Evolutionary conservation across 2,329 filamentous ascomycete genomes (phyloP), one percentile per base, ranked within the genome.

Genomic region (Chaetomium sp.): DNA sequence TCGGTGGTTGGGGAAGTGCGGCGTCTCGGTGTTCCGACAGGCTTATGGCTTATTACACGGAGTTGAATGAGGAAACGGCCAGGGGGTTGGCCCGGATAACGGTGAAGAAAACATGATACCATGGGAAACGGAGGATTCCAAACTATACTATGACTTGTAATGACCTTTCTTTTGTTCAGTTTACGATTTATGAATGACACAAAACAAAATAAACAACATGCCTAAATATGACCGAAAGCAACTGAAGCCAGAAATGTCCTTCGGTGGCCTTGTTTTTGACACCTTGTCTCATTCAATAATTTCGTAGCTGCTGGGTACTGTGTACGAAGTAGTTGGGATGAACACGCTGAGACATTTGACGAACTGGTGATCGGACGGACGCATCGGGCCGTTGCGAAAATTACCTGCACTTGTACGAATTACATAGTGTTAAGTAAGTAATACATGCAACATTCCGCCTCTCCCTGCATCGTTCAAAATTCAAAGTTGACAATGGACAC

Each of bases 71-170:
- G 31, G 21, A 29, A 21, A 38, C 5, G 35, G 8, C 33, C 9
- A 45, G 12, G 58, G 50, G 21, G 25, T 23, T 23, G 49, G 47
- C 19, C 29, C 25, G 38, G 33, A 56, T 38, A 13, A 38, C 33
- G 59, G 3, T 25, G 12, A 42, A 63, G 56, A 23, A 47, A 19
- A 53, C 57, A 63, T 50, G 55, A 65, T 61, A 64, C 57, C 66
- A 64, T 59, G 57, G 60, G 60, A 63, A 60, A 61, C 23, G 63
- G 65, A 65, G 42, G 63, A 58, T 63, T 61, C 50, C 55, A 50
- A 38, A 57, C 60, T 16, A 16, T 42, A 31, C n/a, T 68, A 69
- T 60, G 68, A 64, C 60, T 65, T 67, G 50, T 69, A 62, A 69
- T 64, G 68, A 68, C 38, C 27, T 64, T 63, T 66, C 38, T 65